phyloP scores from a whole-genome alignment of 371 early-diverging fungal species.

The Choanephora cucurbitarum region DNA sequence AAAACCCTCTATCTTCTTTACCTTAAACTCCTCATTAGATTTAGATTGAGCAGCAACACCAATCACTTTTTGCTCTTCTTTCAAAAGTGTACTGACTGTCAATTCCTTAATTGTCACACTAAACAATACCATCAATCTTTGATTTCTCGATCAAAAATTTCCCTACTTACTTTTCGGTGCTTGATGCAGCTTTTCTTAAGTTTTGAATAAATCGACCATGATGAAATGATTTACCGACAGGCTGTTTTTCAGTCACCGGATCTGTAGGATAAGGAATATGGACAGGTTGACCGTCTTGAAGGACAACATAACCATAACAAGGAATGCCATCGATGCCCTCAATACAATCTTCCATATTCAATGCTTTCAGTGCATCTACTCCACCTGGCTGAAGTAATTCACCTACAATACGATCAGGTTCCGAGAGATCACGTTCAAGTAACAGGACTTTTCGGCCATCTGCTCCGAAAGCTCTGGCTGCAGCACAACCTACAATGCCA shows the following conservation, averaged over 20 bases:
- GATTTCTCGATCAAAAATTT: neutral
- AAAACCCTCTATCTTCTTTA: neutral
- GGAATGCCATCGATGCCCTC: slow-evolving; percentile 86
- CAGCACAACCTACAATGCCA: slow-evolving; percentile 86
- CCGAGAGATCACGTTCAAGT: slow-evolving; percentile 82
- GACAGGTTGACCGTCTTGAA: slow-evolving; percentile 54
- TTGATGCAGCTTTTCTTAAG: slow-evolving; percentile 70
- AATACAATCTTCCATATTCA: slow-evolving; percentile 69
- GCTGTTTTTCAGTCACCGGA: slow-evolving; percentile 47
- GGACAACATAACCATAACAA: slow-evolving; percentile 85
- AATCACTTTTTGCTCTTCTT: slow-evolving; percentile 51
- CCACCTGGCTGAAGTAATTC: slow-evolving; percentile 96
- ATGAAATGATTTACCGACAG: slow-evolving; percentile 84
- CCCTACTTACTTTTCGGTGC: slow-evolving; percentile 56
- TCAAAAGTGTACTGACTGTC: slow-evolving; percentile 64
- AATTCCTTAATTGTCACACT: slow-evolving; percentile 79
- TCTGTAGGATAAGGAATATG: slow-evolving; percentile 65
- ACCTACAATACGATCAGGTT: slow-evolving; percentile 96
- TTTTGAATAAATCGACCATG: slow-evolving; percentile 93
- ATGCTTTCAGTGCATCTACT: slow-evolving; percentile 70
- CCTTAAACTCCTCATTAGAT: slow-evolving; percentile 24
- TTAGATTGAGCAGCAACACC: slow-evolving; percentile 52
- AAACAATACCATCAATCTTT: neutral
- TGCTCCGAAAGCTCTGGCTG: slow-evolving; percentile 75
- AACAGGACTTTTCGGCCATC: slow-evolving; percentile 74